Evolutionary conservation across 139 green algal genomes (phyloP), one percentile per base, ranked within the genome.

Genomic region (Volvox africanus): DNA sequence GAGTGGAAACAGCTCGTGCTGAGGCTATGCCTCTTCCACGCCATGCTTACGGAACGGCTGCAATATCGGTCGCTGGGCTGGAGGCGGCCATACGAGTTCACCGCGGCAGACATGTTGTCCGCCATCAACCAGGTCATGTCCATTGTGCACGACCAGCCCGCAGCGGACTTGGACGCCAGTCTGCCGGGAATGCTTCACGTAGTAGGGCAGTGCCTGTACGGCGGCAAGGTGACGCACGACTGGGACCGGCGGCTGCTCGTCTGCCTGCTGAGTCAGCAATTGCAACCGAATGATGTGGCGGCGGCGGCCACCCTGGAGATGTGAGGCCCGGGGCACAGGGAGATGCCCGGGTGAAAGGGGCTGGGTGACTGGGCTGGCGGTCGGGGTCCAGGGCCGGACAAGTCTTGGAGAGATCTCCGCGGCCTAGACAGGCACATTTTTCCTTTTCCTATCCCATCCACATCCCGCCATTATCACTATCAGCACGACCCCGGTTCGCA

Each of bases 71-170:
- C 94, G 0, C 91, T 98, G 26, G 97, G 96, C 11, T 99, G 96
- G 96, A 97, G 97, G 80, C 95, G 96, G 20, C 92, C 91, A 6
- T 99, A 99, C 88, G 96, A 97, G 44, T 99, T 99, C 92, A 96
- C 89, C 32, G 88, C 96, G 0, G 84, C 88, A 17, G 97, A 99
- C 93, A 83, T 98, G 96, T 82, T 97, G 94, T 88, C 94, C 90
- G 24, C 88, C 95, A 89, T 94, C 80, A 62, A 75, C 24, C 83
- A 88, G 36, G 69, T 82, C 37, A 84, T 90, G 86, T 67, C 86
- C 26, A 77, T 84, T 1, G 75, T 90, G 73, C 73, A 84, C 75
- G 55, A 2, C 0, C 44, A 77, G 55, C 83, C 35, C 30, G 14
- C 14, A 30, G 86, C 65, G 1, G 79, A 89, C 37, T 36, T 93